phyloP scores from a whole-genome alignment of 306 rosid genomes.

The Medicago truncatula region DNA sequence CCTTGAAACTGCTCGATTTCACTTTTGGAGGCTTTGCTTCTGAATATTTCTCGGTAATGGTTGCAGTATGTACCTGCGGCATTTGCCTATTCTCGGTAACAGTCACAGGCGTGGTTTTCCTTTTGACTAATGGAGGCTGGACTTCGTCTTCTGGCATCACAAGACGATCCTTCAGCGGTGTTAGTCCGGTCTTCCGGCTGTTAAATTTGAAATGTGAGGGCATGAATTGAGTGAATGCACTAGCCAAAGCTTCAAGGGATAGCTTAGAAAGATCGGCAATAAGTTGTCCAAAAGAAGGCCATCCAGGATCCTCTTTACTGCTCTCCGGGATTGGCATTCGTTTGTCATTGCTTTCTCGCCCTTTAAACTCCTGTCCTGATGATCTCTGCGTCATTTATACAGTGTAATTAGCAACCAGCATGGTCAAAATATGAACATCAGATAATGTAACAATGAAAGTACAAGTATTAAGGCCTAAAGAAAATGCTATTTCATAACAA shows the following conservation, averaged over 20 bases:
- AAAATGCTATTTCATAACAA: too few relatives aligned
- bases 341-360: slow-evolving; percentile 54
- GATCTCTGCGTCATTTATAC: slow-evolving; percentile 49
- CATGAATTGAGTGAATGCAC: slow-evolving; percentile 53
- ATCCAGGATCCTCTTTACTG: slow-evolving; percentile 85
- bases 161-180: slow-evolving; percentile 78
- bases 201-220: slow-evolving; percentile 61
- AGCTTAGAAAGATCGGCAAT: slow-evolving; percentile 74
- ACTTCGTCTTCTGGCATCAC: slow-evolving; percentile 79
- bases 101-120: slow-evolving; percentile 54
- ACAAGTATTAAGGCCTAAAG: not conserved
- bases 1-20: slow-evolving; percentile 83
- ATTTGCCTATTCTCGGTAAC: slow-evolving; percentile 57
- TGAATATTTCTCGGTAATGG: slow-evolving; percentile 59
- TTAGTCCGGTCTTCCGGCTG: slow-evolving; percentile 55
- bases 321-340: slow-evolving; percentile 50
- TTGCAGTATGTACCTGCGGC: slow-evolving; percentile 61
- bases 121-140: slow-evolving; percentile 51
- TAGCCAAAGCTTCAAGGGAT: slow-evolving; percentile 59
- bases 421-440: not conserved
- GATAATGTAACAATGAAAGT: not conserved
- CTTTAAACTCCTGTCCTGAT: slow-evolving; percentile 56
- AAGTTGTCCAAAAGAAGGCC: slow-evolving; percentile 92
- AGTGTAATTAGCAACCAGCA: slow-evolving; percentile 33
- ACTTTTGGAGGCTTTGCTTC: slow-evolving; percentile 78